phyloP scores from a whole-genome alignment of 345 rosid species.

The Pistacia vera region DNA sequence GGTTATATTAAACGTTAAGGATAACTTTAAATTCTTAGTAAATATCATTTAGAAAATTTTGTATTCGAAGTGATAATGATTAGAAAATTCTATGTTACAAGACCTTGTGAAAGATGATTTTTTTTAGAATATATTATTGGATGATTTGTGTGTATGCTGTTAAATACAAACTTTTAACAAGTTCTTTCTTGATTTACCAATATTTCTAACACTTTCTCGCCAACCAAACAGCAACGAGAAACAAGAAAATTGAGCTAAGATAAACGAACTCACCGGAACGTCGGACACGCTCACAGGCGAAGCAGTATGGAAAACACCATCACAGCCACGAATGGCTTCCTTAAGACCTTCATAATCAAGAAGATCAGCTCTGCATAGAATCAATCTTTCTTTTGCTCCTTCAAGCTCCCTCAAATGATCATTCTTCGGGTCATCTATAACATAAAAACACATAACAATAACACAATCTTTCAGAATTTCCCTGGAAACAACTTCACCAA shows the following conservation, averaged over 20 bases:
- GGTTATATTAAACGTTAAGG: too few species aligned
- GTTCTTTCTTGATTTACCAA: too few species aligned
- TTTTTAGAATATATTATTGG: too few species aligned
- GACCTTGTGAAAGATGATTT: too few species aligned
- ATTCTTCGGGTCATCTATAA: constrained; percentile 82
- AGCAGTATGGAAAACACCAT: constrained; percentile 95
- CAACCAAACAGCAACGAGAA: constrained; percentile 19
- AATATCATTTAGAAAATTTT: too few species aligned
- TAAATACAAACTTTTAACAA: too few species aligned
- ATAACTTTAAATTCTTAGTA: too few species aligned
- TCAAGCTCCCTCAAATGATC: constrained; percentile 79
- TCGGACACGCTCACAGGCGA: constrained; percentile 79
- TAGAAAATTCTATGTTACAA: too few species aligned
- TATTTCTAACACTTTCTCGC: constrained; percentile 15
- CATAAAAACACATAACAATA: background rate
- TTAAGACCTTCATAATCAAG: constrained; percentile 64
- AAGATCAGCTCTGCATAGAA: constrained; percentile 72
- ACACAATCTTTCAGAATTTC: background rate
- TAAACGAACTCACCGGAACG: constrained; percentile 68
- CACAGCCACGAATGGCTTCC: constrained; percentile 76
- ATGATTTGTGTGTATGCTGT: too few species aligned
- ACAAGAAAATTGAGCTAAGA: too few species aligned
- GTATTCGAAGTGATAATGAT: too few species aligned
- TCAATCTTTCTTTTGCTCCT: constrained; percentile 88
- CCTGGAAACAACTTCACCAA: too few species aligned